Evolutionary conservation across 2,329 filamentous ascomycete species (phyloP).

Genomic region (Colletotrichum horii): DNA sequence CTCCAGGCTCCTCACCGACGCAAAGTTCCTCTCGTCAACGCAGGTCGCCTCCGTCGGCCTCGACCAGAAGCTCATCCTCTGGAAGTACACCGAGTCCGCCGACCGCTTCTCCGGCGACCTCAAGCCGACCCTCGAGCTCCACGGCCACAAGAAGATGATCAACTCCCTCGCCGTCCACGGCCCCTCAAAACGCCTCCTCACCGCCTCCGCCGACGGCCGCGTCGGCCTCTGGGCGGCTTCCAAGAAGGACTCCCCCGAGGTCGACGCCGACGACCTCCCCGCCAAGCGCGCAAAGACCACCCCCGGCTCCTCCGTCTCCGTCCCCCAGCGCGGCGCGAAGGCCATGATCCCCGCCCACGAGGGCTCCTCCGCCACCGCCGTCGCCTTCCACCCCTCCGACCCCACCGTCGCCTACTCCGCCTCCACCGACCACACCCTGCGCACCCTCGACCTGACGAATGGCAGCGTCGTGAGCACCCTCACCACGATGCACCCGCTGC

Average conservation of each 20-base stretch:
- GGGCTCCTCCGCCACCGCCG: constrained; percentile 76
- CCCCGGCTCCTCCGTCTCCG: constrained; percentile 44
- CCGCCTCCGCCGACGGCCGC: constrained; percentile 81
- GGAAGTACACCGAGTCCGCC: constrained; percentile 79
- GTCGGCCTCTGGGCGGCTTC: constrained; percentile 90
- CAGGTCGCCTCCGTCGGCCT: constrained; percentile 84
- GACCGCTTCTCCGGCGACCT: constrained; percentile 66
- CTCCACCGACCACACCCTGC: constrained; percentile 89
- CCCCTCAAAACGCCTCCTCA: constrained; percentile 78
- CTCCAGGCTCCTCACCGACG: constrained; percentile 78
- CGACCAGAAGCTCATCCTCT: constrained; percentile 85
- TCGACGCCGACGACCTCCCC: constrained; percentile 72
- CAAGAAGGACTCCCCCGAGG: constrained; percentile 76
- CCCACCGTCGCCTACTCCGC: constrained; percentile 88
- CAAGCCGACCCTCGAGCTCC: constrained; percentile 79
- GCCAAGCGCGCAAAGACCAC: constrained; percentile 79
- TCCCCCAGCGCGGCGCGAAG: constrained; percentile 78
- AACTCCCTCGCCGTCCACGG: constrained; percentile 78
- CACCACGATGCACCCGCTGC: constrained; percentile 81
- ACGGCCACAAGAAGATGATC: constrained; percentile 79
- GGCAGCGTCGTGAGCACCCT: constrained; percentile 79
- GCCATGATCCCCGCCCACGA: constrained; percentile 75
- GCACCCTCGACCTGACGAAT: constrained; percentile 90
- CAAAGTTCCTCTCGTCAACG: constrained; percentile 78
- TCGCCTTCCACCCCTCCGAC: constrained; percentile 85